phyloP scores from a whole-genome alignment of 1,284 basidiomycete genomes.

The Gomphus sp. region DNA sequence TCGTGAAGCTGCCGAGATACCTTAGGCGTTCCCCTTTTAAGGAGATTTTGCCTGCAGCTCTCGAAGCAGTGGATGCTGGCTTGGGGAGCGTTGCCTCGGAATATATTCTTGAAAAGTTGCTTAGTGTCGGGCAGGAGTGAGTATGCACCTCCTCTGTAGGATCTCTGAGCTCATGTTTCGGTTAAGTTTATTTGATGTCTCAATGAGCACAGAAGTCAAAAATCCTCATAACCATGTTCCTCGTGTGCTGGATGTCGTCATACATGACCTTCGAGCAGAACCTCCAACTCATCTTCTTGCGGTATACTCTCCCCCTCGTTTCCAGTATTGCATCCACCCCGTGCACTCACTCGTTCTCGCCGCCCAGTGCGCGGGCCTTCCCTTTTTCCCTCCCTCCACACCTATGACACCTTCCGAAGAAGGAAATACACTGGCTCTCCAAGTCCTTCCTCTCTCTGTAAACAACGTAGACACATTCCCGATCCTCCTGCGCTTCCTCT shows the following conservation, averaged over 20 bases:
- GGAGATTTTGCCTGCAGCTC: no score
- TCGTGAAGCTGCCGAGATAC: conserved; percentile 3
- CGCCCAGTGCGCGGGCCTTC: conserved; percentile 48
- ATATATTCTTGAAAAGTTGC: no score
- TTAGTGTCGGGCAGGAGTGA: no score
- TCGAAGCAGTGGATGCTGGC: no score
- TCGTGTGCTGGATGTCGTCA: conserved; percentile 19
- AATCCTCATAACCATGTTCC: conserved; percentile 20
- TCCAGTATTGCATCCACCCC: conserved; percentile 41
- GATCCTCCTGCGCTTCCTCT: no score
- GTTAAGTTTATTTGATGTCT: conserved; percentile 1
- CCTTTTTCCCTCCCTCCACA: conserved; percentile 23
- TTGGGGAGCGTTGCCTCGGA: no score
- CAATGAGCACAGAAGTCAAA: conserved; percentile 14
- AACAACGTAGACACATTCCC: conserved; percentile 42
- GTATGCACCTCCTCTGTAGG: no score
- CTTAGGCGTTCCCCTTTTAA: no score
- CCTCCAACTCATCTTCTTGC: conserved; percentile 8
- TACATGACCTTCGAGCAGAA: conserved; percentile 18
- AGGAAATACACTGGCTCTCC: conserved; percentile 21
- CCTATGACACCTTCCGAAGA: neutral
- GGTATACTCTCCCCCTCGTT: conserved; percentile 6
- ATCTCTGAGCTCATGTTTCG: neutral
- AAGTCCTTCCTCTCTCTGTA: conserved; percentile 39
- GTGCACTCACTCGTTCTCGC: no score